These are phyloP conservation scores for Torrubiella hemipterigena DNA, from an alignment of 2,329 filamentous ascomycete species.

Conservation along the genomic window DNA sequence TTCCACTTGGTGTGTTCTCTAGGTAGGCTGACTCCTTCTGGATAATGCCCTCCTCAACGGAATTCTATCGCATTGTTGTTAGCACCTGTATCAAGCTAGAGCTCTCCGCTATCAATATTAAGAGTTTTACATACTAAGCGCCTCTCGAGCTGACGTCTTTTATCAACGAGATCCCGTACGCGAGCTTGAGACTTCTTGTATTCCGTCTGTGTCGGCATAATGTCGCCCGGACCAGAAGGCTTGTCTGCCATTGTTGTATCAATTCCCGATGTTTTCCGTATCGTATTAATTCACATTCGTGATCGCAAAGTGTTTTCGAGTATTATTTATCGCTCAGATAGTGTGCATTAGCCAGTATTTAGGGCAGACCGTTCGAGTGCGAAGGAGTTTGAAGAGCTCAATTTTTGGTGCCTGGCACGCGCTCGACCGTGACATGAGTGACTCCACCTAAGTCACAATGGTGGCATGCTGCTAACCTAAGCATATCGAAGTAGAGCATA, in stretches of 20 bases:
- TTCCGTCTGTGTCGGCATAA: constrained; percentile 27
- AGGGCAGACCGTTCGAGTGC: too few species aligned
- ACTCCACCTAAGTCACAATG: too few species aligned
- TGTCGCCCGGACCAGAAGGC: constrained; percentile 11
- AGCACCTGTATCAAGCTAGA: constrained; percentile 3
- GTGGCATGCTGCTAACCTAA: too few species aligned
- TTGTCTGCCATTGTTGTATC: constrained; percentile 29
- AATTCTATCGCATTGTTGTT: constrained; percentile 16
- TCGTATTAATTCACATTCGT: too few species aligned
- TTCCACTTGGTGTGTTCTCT: constrained; percentile 78
- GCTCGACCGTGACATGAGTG: too few species aligned
- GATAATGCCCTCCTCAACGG: constrained; percentile 67
- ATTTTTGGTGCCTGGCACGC: too few species aligned
- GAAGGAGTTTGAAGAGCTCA: too few species aligned
- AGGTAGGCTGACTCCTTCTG: constrained; percentile 80
- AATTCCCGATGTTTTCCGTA: too few species aligned
- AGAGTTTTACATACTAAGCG: constrained; percentile 20
- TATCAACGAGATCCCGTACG: constrained; percentile 34
- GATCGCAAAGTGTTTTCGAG: too few species aligned
- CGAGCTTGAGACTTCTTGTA: constrained; percentile 38
- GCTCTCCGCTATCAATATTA: not conserved
- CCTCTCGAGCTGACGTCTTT: constrained; percentile 24
- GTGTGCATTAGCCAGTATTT: too few species aligned
- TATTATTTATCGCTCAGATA: too few species aligned
- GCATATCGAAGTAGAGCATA: too few species aligned